Evolutionary conservation across 495 filamentous ascomycete genomes (phyloP).

Genomic region (Astrothelium subdiscretum): DNA sequence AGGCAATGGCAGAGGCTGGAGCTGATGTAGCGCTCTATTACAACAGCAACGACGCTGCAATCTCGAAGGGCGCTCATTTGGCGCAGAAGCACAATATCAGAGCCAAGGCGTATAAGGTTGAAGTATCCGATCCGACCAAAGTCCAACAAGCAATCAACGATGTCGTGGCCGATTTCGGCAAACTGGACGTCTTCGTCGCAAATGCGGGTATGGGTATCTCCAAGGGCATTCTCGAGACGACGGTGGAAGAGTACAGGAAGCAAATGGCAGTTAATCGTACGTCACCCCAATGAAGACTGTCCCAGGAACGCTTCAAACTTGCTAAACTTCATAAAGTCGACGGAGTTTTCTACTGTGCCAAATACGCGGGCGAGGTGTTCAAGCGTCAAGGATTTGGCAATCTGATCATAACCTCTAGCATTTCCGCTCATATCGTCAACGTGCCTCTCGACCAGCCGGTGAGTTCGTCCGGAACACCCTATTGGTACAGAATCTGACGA

Average conservation of each 20-base stretch:
- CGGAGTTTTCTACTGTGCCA: conserved; percentile 25
- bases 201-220: conserved; percentile 43
- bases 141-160: conserved; percentile 26
- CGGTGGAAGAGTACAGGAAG: conserved; percentile 35
- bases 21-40: conserved; percentile 25
- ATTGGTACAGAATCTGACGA: not conserved
- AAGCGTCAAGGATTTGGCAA: conserved; percentile 25
- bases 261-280: conserved; percentile 19
- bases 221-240: conserved; percentile 37
- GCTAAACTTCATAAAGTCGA: conserved; percentile 12
- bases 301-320: not conserved
- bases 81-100: conserved; percentile 27
- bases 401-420: conserved; percentile 27
- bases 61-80: conserved; percentile 26
- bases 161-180: conserved; percentile 35
- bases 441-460: conserved; percentile 25
- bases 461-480: not conserved
- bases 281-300: not conserved
- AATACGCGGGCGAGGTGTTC: conserved; percentile 28
- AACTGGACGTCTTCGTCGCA: conserved; percentile 39
- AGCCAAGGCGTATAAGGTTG: conserved; percentile 20
- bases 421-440: conserved; percentile 26
- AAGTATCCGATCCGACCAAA: conserved; percentile 30
- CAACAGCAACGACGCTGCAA: conserved; percentile 22
- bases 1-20: conserved; percentile 24